Evolutionary conservation across 176 grass and related monocot species (phyloP).

Genomic region (Echinochloa phyllopogon): DNA sequence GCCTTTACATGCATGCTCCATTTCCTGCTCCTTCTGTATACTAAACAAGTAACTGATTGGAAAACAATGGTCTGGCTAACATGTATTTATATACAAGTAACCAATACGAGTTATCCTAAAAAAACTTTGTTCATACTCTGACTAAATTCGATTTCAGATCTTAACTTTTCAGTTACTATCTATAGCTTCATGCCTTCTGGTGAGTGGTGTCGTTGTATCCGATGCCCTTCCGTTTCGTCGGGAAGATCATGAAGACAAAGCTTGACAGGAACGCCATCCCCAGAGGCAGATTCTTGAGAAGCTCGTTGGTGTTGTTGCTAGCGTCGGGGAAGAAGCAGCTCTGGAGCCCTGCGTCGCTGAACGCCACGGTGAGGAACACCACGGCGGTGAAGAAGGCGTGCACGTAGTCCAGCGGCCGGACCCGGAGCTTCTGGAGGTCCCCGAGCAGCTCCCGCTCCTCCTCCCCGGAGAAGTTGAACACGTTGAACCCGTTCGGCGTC

Average conservation of each 20-base stretch:
- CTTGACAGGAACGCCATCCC: conserved; percentile 41
- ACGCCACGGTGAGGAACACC: conserved; percentile 50
- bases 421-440: neutral
- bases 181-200: neutral
- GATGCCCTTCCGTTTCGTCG: conserved; percentile 39
- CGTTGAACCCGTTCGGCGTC: conserved; percentile 34
- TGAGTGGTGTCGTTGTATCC: conserved; percentile 26
- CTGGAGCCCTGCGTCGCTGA: conserved; percentile 39
- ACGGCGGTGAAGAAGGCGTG: conserved; percentile 48
- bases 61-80: too few relatives aligned
- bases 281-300: conserved; percentile 42
- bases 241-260: conserved; percentile 44
- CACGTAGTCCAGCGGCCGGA: conserved; percentile 30
- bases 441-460: neutral
- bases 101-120: too few relatives aligned
- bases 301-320: neutral
- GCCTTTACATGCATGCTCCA: too few relatives aligned
- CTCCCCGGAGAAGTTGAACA: conserved; percentile 42
- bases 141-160: too few relatives aligned
- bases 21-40: too few relatives aligned
- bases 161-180: too few relatives aligned
- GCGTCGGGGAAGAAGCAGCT: conserved; percentile 34
- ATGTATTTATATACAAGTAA: too few relatives aligned
- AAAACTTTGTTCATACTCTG: too few relatives aligned
- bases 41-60: too few relatives aligned